Conservation (phyloP, 2,329 filamentous ascomycete species). For the Colletotrichum musae region DNA sequence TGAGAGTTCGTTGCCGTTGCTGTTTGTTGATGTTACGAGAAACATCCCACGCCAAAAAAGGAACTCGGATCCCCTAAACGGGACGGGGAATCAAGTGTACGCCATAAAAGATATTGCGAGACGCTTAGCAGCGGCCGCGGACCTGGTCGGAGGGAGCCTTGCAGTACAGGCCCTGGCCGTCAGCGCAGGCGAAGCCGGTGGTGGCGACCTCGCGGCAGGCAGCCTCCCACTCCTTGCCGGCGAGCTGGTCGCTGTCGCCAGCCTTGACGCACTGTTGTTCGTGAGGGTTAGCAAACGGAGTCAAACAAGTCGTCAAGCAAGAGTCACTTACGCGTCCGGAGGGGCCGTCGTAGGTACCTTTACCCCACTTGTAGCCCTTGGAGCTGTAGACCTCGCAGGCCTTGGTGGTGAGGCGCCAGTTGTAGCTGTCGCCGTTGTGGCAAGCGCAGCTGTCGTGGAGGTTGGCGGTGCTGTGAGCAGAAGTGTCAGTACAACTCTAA, state of each 20-base stretch:
- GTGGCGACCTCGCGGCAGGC: constrained; percentile 41
- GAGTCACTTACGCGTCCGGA: constrained; percentile 38
- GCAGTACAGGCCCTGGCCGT: constrained; percentile 43
- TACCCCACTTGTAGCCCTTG: constrained; percentile 38
- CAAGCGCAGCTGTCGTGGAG: constrained; percentile 44
- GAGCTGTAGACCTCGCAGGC: constrained; percentile 41
- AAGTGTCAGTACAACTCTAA: not conserved
- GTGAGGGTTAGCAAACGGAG: not conserved
- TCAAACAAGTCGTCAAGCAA: not conserved
- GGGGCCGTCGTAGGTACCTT: constrained; percentile 36
- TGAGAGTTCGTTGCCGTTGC: not conserved
- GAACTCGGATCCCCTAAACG: not conserved
- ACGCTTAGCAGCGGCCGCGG: constrained; percentile 38
- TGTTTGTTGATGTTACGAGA: not conserved
- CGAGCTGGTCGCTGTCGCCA: constrained; percentile 31
- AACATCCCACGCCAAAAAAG: not conserved
- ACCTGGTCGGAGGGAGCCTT: constrained; percentile 36
- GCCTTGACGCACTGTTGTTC: constrained; percentile 34
- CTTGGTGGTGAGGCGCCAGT: constrained; percentile 44
- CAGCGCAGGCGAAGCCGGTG: constrained; percentile 42
- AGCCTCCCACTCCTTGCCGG: constrained; percentile 42
- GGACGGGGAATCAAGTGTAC: too few species aligned
- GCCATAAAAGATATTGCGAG: constrained; percentile 1
- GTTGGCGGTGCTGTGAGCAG: constrained; percentile 41
- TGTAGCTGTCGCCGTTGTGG: constrained; percentile 45